Conservation (phyloP, 2,329 filamentous ascomycete species). For the Fusarium humuli region DNA sequence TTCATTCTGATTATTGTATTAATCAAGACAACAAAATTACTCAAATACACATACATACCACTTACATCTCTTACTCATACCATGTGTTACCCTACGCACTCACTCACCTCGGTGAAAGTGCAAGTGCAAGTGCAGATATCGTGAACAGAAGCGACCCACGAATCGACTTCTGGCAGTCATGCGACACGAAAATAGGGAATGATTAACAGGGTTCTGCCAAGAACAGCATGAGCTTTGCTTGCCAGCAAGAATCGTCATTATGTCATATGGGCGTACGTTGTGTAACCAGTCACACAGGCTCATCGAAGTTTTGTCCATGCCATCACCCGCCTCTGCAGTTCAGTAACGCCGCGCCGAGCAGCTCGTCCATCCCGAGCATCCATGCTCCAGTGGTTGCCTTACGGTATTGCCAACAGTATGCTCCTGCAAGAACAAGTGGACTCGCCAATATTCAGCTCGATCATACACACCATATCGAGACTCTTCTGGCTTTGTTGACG, state of each 20-base stretch:
- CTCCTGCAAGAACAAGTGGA: not conserved
- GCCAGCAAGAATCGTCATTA: conserved; percentile 7
- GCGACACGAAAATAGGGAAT: not conserved
- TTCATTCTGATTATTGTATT: not conserved
- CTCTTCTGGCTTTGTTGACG: not conserved
- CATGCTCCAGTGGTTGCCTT: not conserved
- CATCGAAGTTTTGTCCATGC: conserved; percentile 38
- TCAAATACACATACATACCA: not conserved
- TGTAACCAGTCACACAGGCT: conserved; percentile 27
- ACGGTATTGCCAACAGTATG: not conserved
- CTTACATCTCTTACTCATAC: not conserved
- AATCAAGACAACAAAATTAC: not conserved
- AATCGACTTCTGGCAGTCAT: not conserved
- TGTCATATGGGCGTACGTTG: conserved; percentile 1
- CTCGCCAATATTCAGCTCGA: not conserved
- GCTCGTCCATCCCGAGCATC: not conserved
- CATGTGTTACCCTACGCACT: not conserved
- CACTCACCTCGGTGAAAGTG: not conserved
- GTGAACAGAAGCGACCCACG: not conserved
- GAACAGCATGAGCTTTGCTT: not conserved
- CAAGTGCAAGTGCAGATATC: not conserved
- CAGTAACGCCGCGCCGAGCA: conserved; percentile 5
- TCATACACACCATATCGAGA: not conserved
- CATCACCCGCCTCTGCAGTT: conserved; percentile 38
- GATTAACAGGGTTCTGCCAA: not conserved